Evolutionary conservation across 345 rosid genomes (phyloP), one percentile per base, ranked within the genome.

Genomic region (Litchi chinensis): DNA sequence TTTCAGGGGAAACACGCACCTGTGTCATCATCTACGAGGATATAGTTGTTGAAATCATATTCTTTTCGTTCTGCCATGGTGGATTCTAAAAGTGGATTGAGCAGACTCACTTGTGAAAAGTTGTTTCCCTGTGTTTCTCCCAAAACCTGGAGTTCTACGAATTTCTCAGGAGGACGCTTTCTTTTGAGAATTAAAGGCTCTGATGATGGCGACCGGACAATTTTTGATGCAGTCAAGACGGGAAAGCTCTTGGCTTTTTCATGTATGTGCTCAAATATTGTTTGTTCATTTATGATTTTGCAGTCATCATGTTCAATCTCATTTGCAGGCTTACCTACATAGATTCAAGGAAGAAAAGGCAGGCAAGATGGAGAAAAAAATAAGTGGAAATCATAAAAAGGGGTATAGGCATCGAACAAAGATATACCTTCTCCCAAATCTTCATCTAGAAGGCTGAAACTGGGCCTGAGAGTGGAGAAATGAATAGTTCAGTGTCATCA

Each of bases 401-500:
- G 40, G 18, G 15, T 64, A 32, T 16, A 65, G 28, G 65, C 37
- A 24, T 71, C 12, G 24, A 72, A 75, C 44, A 24, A 40, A 68
- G 77, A 69, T 70, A 78, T 87, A 93, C 96, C 95, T 88, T 85
- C 96, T 73, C 72, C 91, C 46, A 82, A 40, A n/a, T 93, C 97
- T 76, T 95, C 97, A 79, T 92, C 96, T 79, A 95, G 43, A 87
- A 95, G 99, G 64, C 79, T 85, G 91, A 95, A 95, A 85, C 92
- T 93, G 70, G 99, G 99, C 88, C 99, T 95, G 93, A 41, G 43
- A 81, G 71, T 67, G 52, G 75, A 54, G 80, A 60, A 82, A 28
- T 26, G 62, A 79, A 74, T 32, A 64, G 79, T 62, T 75, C 18
- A 74, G n/a, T 6, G 19, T 39, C 37, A 63, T n/a, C 5, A 32